A percentile compares a stretch with the other conserved stretches of the same genome.
These are phyloP conservation scores for Cercophora samala DNA, from an alignment of 495 filamentous ascomycete genomes.

Conservation along the genomic window DNA sequence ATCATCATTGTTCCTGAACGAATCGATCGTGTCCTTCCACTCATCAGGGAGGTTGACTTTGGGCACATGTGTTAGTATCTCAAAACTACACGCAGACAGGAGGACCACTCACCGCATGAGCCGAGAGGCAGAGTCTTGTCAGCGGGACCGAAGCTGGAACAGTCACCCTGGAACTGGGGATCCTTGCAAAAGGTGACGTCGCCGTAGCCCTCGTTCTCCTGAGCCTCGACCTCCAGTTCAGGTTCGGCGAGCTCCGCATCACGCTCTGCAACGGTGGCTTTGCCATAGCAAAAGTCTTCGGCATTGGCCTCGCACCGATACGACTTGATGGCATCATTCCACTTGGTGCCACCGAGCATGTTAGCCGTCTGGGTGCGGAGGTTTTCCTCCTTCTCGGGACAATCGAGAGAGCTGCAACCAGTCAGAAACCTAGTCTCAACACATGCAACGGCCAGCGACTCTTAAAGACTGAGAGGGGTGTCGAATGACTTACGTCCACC, in stretches of 20 bases:
- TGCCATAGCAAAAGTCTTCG: not conserved
- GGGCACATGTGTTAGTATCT: not conserved
- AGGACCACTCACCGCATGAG: not conserved
- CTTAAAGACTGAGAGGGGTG: too few species aligned
- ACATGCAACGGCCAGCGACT: too few species aligned
- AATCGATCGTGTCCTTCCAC: not conserved
- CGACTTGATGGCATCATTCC: not conserved
- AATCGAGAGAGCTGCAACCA: not conserved
- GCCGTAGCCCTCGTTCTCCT: not conserved
- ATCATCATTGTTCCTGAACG: not conserved
- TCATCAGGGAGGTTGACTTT: not conserved
- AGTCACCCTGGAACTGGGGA: not conserved
- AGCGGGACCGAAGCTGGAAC: not conserved
- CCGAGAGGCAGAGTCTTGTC: not conserved
- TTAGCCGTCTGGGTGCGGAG: not conserved
- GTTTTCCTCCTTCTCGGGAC: not conserved
- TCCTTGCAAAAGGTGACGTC: not conserved
- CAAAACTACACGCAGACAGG: not conserved
- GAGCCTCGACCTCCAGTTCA: not conserved
- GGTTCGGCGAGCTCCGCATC: too few species aligned
- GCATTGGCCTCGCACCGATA: not conserved
- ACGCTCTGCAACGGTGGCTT: not conserved
- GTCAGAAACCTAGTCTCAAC: not conserved
- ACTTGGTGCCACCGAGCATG: not conserved
- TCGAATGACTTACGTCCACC: not conserved